phyloP scores from a whole-genome alignment of 1,284 basidiomycete species.

The Trichosporon faecale region DNA sequence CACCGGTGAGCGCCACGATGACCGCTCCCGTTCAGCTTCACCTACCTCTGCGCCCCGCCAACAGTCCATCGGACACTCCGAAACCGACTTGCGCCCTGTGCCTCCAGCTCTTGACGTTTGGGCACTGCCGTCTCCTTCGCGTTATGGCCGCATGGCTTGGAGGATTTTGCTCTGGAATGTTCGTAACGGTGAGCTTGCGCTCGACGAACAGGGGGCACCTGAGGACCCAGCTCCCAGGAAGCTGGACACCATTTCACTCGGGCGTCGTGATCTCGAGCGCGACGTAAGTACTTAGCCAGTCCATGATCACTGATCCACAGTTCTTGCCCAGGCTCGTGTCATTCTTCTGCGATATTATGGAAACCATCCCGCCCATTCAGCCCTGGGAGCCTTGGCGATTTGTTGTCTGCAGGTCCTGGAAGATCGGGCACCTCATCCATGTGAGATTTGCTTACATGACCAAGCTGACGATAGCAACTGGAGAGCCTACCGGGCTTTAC shows the following conservation, averaged over 20 bases:
- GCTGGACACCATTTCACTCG: conserved; percentile 19
- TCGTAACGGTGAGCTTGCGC: not conserved
- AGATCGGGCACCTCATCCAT: conserved; percentile 20
- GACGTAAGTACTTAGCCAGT: conserved; percentile 28
- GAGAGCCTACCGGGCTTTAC: conserved; percentile 32
- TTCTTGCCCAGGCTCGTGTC: conserved; percentile 34
- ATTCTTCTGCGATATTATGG: conserved; percentile 33
- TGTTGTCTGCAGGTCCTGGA: conserved; percentile 18
- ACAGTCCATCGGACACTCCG: not conserved
- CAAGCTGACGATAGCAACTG: conserved; percentile 27
- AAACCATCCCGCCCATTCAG: conserved; percentile 16
- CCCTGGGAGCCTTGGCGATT: conserved; percentile 30
- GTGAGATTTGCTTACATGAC: not conserved
- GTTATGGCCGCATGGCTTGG: not conserved
- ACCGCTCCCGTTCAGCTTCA: conserved; percentile 24
- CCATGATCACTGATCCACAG: conserved; percentile 18
- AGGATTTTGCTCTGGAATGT: not conserved
- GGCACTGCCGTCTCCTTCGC: not conserved
- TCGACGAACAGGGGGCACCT: not conserved
- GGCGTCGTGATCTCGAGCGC: conserved; percentile 26
- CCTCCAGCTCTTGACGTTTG: not conserved
- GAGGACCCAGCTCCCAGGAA: not conserved
- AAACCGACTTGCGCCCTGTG: conserved; percentile 4
- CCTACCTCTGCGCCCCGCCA: not conserved
- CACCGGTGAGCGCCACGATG: conserved; percentile 29